Evolutionary conservation across 1,284 basidiomycete genomes (phyloP).

Genomic region (Fomitopsis pinicola): DNA sequence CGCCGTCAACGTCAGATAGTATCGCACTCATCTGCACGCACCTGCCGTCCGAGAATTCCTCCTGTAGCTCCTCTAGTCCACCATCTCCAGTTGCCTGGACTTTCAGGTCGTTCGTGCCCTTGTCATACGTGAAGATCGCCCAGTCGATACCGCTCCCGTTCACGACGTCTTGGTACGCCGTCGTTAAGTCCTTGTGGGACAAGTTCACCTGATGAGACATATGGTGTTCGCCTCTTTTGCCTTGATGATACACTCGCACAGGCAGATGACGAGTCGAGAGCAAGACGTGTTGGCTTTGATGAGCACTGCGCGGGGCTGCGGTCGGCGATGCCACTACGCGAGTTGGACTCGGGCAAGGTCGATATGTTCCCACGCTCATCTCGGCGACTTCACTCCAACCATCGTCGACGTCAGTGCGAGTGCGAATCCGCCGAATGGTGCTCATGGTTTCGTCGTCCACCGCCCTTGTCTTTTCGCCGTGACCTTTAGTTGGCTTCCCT

Average conservation of each 20-base stretch:
- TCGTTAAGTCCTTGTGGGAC: slow-evolving; percentile 64
- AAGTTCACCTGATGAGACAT: slow-evolving; percentile 81
- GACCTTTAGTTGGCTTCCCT: neutral
- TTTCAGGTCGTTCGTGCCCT: slow-evolving; percentile 85
- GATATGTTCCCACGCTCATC: slow-evolving; percentile 1
- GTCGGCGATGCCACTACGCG: neutral
- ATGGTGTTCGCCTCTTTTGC: too few relatives aligned
- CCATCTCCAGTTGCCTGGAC: slow-evolving; percentile 82
- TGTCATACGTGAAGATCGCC: slow-evolving; percentile 85
- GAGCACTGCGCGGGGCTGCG: neutral
- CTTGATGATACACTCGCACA: too few relatives aligned
- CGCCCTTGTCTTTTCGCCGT: neutral
- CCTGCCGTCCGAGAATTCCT: slow-evolving; percentile 94
- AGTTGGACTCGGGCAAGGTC: neutral
- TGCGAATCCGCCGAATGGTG: neutral
- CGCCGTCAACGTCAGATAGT: neutral
- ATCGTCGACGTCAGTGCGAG: neutral
- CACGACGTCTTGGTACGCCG: slow-evolving; percentile 81
- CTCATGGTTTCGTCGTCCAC: neutral
- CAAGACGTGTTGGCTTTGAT: neutral
- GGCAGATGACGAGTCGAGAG: neutral
- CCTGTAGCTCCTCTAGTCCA: slow-evolving; percentile 87
- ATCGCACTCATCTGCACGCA: slow-evolving; percentile 28
- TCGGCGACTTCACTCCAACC: neutral
- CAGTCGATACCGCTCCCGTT: slow-evolving; percentile 73